Evolutionary conservation across 257 asterid genomes (phyloP), one percentile per base, ranked within the genome.

Genomic region (Ilex aquifolium): DNA sequence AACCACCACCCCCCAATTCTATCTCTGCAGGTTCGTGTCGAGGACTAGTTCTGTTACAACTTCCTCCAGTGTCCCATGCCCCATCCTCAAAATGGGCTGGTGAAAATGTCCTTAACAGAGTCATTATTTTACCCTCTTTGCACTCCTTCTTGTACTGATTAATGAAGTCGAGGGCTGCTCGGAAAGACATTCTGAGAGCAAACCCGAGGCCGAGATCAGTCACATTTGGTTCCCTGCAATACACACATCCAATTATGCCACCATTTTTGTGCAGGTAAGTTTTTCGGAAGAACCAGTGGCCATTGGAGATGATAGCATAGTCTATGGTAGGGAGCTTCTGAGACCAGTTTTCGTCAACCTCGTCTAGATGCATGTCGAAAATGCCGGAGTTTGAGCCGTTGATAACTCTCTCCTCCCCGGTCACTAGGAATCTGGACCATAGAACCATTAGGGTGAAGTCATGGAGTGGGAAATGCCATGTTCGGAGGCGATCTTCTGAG

Each of bases 11-110:
- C 53, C 67, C 57, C 54, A 0, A 49, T 27, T 50, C 15, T 15
- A 53, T 3, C 10, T 51, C 15, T 10, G 2, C 1, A 14, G 14
- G 31, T 27, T 30, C 48, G 12, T 17, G 1, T 0, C 4, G 4
- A 36, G 85, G 88, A 42, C 64, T 55, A 0, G 84, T 81, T 69
- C 79, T 62, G 31, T 76, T 73, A 66, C 91, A 81, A 7, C 59
- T 64, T 4, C 91, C 91, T 11, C 91, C 88, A 0, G 21, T 48
- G 56, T 81, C 62, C 88, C 88, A 84, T 30, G 65, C 52, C 58
- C 91, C 88, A 15, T 75, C 56, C 74, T 84, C 84, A 27, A 81
- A 81, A 63, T 84, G 88, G 0, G 83, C 56, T 3, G 88, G 88
- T 0, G 88, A 76, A 56, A 59, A 81, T 7, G 85, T 81, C 63